Percentiles rank a stretch among this genome's conserved stretches.
Evolutionary conservation across 208 protist genomes (phyloP).

Genomic region (Trypanosoma mega): DNA sequence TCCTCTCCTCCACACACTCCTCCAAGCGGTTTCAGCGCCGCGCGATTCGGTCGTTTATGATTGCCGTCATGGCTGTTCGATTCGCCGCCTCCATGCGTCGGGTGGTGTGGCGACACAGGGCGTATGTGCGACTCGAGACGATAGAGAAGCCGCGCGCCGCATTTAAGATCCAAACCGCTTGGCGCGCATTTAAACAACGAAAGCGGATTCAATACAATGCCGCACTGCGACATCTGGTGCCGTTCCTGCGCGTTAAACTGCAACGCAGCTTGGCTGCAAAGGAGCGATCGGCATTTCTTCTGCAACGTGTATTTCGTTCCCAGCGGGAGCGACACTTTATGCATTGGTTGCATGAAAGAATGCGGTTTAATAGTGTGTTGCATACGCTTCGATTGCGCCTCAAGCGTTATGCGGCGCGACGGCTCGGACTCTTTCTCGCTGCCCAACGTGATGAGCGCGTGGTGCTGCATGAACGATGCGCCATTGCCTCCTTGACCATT

Average conservation of each 20-base stretch:
- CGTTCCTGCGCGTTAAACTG: constrained; percentile 48
- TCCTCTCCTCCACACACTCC: not conserved
- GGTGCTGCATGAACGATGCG: constrained; percentile 45
- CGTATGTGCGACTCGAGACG: constrained; percentile 24
- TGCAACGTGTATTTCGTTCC: constrained; percentile 72
- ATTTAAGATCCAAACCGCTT: constrained; percentile 65
- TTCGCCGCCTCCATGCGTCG: constrained; percentile 37
- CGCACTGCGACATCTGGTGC: constrained; percentile 42
- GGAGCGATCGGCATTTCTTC: constrained; percentile 42
- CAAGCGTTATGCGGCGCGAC: constrained; percentile 43
- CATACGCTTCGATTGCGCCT: constrained; percentile 36
- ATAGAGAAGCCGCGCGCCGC: constrained; percentile 54
- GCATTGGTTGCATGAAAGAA: constrained; percentile 56
- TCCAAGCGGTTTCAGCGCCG: not conserved
- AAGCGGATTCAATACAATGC: constrained; percentile 31
- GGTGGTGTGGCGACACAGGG: constrained; percentile 29
- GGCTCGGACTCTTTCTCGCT: constrained; percentile 32
- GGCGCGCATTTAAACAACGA: constrained; percentile 45
- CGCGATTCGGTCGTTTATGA: not conserved
- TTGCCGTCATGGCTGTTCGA: constrained; percentile 5
- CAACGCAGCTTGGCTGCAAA: constrained; percentile 35
- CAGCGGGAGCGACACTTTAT: constrained; percentile 50
- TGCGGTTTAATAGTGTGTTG: constrained; percentile 48
- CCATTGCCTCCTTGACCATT: constrained; percentile 34
- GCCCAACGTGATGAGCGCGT: constrained; percentile 61